Evolutionary conservation across 441 rosid genomes (phyloP), one percentile per base, ranked within the genome.

Genomic region (Daphne laureola): DNA sequence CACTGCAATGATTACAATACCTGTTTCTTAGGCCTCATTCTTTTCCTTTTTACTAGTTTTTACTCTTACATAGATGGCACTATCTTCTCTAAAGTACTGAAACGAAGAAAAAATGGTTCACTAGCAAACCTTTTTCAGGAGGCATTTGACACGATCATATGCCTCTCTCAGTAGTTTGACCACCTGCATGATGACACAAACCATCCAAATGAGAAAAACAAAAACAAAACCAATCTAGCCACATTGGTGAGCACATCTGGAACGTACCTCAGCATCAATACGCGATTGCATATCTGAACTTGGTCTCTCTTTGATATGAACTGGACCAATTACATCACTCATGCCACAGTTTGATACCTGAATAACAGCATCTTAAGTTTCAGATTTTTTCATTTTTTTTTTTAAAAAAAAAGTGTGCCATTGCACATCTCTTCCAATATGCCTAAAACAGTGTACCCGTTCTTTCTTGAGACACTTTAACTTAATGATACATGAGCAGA

Each of bases 231-330:
- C 1, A 50, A 40, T 47, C 40, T 40, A 2, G 35, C 49, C 44
- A 2, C 25, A 9, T 5, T 31, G 38, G 38, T 9, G 11, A 31
- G 5, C 53, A 43, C 55, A 54, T 66, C 11, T 54, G 36, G 64
- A 42, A 36, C 76, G 38, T 75, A 86, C 96, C 72, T 93, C 99
- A 31, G 93, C 97, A 67, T 93, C 99, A 2, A 87, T 76, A 4
- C 93, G 96, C 54, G 99, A 90, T 52, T 85, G 97, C 97, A 93
- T 80, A 55, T 93, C 99, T 72, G 95, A 78, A 68, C 99, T 87
- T 46, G 97, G 85, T 36, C 89, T 83, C 64, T 93, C 99, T 78
- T 83, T 93, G 67, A 87, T 71, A 76, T 93, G 92, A 68, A 93
- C 81, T 4, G 97, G 99, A 62, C 99, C 96, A 54, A 89, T 77